Conservation (phyloP, 441 rosid genomes). For the Adansonia grandidieri region DNA sequence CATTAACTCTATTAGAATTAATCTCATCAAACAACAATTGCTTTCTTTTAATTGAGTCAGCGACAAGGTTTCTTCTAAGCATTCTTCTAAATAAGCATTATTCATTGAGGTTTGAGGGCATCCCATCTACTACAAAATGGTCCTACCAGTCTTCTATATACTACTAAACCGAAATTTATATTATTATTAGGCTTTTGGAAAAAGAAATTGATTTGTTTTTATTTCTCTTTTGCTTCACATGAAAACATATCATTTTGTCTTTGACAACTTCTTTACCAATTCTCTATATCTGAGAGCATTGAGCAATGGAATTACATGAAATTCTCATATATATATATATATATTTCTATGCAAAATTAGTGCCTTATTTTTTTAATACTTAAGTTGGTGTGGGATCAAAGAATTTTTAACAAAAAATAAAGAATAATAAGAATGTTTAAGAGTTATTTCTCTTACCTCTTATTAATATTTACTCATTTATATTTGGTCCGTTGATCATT, state of each 20-base stretch:
- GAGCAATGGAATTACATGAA: background rate
- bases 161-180: background rate
- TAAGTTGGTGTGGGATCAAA: too few relatives aligned
- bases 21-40: too few relatives aligned
- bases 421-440: too few relatives aligned
- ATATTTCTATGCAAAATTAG: background rate
- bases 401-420: too few relatives aligned
- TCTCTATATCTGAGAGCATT: background rate
- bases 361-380: too few relatives aligned
- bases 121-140: background rate
- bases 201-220: background rate
- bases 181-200: background rate
- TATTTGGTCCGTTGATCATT: too few relatives aligned
- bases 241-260: constrained; percentile 13
- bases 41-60: background rate
- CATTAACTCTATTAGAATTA: too few relatives aligned
- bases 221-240: background rate
- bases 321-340: background rate
- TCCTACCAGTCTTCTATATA: background rate
- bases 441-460: too few relatives aligned
- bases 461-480: too few relatives aligned
- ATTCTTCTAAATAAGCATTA: too few relatives aligned
- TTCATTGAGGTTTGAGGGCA: too few relatives aligned
- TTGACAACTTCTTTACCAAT: background rate
- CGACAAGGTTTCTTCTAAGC: background rate